Evolutionary conservation across 176 grass and related monocot species (phyloP).

Genomic region (Paspalum notatum): DNA sequence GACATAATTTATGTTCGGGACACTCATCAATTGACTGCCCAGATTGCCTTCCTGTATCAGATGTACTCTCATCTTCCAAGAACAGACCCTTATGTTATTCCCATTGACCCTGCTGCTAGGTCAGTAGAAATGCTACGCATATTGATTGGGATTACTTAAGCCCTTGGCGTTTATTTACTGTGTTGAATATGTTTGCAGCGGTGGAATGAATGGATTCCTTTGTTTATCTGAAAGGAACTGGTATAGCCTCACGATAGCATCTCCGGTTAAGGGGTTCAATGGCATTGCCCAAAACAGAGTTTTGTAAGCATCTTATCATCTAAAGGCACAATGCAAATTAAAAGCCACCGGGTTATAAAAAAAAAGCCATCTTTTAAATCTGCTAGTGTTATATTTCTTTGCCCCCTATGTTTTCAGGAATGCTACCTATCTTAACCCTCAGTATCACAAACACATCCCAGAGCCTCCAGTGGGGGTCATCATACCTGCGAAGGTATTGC

Average conservation of each 20-base stretch:
- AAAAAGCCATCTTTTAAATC: slow-evolving; percentile 13
- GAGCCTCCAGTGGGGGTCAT: slow-evolving; percentile 82
- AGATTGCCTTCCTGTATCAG: slow-evolving; percentile 75
- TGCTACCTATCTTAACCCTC: slow-evolving; percentile 81
- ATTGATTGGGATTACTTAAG: slow-evolving; percentile 40
- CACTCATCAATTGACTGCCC: slow-evolving; percentile 66
- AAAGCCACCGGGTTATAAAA: too few species aligned
- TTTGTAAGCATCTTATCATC: slow-evolving; percentile 64
- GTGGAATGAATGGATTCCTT: slow-evolving; percentile 96
- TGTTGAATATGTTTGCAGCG: slow-evolving; percentile 51
- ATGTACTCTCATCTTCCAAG: slow-evolving; percentile 50
- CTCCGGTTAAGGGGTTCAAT: slow-evolving; percentile 82
- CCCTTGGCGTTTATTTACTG: slow-evolving; percentile 25
- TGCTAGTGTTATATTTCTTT: slow-evolving; percentile 28
- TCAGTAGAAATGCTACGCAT: slow-evolving; percentile 48
- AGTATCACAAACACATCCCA: slow-evolving; percentile 79
- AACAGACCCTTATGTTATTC: slow-evolving; percentile 62
- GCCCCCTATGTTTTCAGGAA: slow-evolving; percentile 64
- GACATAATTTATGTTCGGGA: slow-evolving; percentile 84
- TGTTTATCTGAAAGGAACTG: slow-evolving; percentile 81
- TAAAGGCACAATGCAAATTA: slow-evolving; percentile 28
- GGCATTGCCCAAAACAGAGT: slow-evolving; percentile 77
- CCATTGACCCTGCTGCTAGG: slow-evolving; percentile 75
- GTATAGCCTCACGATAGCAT: slow-evolving; percentile 48
- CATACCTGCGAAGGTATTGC: slow-evolving; percentile 79